Base-by-base conservation (phyloP, 2,329 filamentous ascomycete genomes). In the Pseudogymnoascus sp. region DNA sequence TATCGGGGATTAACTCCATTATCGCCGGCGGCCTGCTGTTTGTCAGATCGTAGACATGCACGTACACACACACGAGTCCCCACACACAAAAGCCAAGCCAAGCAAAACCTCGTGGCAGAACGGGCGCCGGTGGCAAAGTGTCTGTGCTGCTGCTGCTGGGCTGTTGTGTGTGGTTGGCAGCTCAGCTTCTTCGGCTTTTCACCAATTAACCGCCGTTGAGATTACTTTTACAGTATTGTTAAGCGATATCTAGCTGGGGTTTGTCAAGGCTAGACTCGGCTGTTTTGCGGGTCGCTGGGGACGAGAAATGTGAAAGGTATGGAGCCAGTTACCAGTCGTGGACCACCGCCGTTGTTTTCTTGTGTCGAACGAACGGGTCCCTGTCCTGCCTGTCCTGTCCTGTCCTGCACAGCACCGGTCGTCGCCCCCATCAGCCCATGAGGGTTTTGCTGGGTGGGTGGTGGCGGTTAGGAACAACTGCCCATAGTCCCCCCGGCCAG, bases 201-300 rank as follows among this genome's bases (percentile, higher is more conserved):
- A 31, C 46, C 46, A 53, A 53, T 53, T 53, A 53, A 53, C 46
- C 46, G 46, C 46, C 46, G 46, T 10, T 8, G 3, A 53, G 31
- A 10, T 28, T n/a, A 16, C 31, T 10, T 53, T 53, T 53, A 31
- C 14, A 53, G 25, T 4, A 53, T 4, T 31, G 46, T 53, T 53
- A 31, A 31, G 46, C 46, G 46, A 53, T 53, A 16, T 46, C 18
- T 31, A 31, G 23, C 23, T 31, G 46, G 25, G 16, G 31, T 53
- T 53, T 53, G 46, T 53, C 46, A 53, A 53, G 46, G 46, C 46
- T 53, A 53, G 46, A 53, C 46, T 53, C 23, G 25, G 25, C 46
- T 53, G 46, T 53, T 53, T 53, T 53, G 46, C 46, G 46, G 46
- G 46, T 53, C 46, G 46, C 28, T 34, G 31, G 46, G 46, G 16